Percentiles rank a stretch among this genome's conserved stretches.
phyloP scores from a whole-genome alignment of 1,139 yeast species.

The Geotrichum macrosporum region DNA sequence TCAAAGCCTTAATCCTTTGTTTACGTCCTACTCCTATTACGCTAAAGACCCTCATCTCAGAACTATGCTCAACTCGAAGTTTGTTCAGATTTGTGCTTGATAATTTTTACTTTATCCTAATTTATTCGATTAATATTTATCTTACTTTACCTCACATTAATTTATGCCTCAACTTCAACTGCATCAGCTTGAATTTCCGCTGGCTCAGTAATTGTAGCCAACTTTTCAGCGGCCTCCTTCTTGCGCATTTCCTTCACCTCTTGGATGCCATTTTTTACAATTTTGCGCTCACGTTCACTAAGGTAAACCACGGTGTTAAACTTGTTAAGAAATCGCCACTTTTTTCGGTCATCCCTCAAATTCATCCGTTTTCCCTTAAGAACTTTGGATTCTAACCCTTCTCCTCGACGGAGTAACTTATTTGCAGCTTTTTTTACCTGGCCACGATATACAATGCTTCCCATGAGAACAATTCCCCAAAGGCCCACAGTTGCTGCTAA shows the following conservation, averaged over 20 bases:
- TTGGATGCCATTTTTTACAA: neutral
- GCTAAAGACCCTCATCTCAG: neutral
- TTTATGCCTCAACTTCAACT: neutral
- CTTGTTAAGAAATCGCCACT: constrained; percentile 15
- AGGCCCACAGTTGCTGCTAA: neutral
- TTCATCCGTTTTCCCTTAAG: neutral
- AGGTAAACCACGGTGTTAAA: neutral
- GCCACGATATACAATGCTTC: neutral
- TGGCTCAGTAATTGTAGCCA: neutral
- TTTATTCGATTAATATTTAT: too few relatives aligned
- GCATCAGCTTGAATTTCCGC: neutral
- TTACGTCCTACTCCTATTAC: neutral
- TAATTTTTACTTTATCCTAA: too few relatives aligned
- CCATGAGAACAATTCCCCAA: neutral
- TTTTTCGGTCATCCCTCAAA: constrained; percentile 6
- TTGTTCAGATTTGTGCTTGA: neutral
- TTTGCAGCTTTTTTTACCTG: neutral
- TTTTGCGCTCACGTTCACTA: constrained; percentile 3
- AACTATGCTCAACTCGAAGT: neutral
- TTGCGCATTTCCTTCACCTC: neutral
- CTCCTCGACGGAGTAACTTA: neutral
- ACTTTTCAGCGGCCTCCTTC: neutral
- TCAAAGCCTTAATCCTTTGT: neutral
- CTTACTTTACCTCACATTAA: neutral
- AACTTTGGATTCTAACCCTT: neutral